phyloP scores from a whole-genome alignment of 768 basidiomycete species.

The Mrakia gelida region DNA sequence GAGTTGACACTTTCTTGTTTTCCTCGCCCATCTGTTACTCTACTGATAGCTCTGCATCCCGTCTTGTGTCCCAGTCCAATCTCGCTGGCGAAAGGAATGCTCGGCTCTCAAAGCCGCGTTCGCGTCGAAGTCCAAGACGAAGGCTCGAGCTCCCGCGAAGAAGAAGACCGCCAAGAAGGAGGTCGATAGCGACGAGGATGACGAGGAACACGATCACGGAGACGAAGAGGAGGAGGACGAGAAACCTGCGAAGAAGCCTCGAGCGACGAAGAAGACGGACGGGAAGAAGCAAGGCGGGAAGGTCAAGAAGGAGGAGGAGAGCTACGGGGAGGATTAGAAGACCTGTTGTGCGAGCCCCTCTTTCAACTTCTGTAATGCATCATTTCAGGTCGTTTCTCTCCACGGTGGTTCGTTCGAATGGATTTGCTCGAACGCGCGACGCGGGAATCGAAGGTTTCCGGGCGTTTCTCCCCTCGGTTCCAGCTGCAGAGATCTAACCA shows the following conservation, averaged over 20 bases:
- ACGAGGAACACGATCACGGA: slow-evolving; percentile 32
- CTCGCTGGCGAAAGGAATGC: slow-evolving; percentile 18
- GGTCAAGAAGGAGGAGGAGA: slow-evolving; percentile 34
- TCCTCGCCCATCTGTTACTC: not conserved
- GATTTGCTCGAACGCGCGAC: no score
- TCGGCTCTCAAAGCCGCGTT: not conserved
- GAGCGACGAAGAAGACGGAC: slow-evolving; percentile 35
- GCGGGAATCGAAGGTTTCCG: no score
- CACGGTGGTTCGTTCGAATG: no score
- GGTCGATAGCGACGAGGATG: not conserved
- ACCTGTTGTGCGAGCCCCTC: not conserved
- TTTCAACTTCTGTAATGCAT: no score
- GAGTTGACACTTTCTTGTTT: not conserved
- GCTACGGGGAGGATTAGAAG: slow-evolving; percentile 16
- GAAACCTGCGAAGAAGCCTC: slow-evolving; percentile 33
- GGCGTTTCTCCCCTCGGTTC: no score
- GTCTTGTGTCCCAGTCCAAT: not conserved
- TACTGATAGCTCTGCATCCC: not conserved
- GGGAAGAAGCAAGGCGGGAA: slow-evolving; percentile 29
- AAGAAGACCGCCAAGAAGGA: not conserved
- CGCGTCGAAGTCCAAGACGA: not conserved
- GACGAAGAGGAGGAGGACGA: slow-evolving; percentile 29
- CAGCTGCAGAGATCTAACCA: no score
- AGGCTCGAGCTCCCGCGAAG: not conserved
- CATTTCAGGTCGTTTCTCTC: no score